Conservation (phyloP, 176 grass and related monocot species). For the Ananas comosus region DNA sequence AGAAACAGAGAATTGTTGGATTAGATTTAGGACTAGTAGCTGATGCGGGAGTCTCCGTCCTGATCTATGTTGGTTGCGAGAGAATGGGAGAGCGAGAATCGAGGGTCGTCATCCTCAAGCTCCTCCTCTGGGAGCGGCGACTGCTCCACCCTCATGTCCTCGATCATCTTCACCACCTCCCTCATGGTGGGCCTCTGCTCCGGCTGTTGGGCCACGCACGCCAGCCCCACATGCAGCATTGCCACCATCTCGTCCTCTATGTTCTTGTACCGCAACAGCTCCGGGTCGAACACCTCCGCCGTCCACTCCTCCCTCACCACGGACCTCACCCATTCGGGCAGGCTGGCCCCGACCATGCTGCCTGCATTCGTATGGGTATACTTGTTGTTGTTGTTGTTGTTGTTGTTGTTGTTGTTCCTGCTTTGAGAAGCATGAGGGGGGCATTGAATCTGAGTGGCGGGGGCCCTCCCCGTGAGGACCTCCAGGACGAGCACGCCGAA, state of each 20-base stretch:
- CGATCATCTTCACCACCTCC: constrained; percentile 65
- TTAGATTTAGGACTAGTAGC: constrained; percentile 23
- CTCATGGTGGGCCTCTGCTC: constrained; percentile 58
- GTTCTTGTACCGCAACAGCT: constrained; percentile 69
- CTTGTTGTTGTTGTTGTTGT: constrained; percentile 16
- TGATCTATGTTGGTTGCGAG: constrained; percentile 37
- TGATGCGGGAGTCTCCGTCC: constrained; percentile 32
- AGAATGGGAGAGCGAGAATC: constrained; percentile 32
- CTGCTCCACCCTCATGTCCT: constrained; percentile 52
- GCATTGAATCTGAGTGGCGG: constrained; percentile 15
- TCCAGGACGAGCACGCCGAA: constrained; percentile 75
- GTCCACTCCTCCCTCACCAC: constrained; percentile 86
- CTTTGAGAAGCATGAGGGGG: constrained; percentile 10
- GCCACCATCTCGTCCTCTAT: constrained; percentile 86
- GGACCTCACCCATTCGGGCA: constrained; percentile 60
- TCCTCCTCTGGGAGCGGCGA: constrained; percentile 43
- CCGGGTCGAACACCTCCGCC: constrained; percentile 75
- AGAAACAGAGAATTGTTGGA: background rate
- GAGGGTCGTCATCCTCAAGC: constrained; percentile 11
- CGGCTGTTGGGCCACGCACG: constrained; percentile 35
- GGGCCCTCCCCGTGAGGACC: constrained; percentile 50
- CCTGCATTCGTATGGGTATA: background rate
- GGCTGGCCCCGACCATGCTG: constrained; percentile 9
- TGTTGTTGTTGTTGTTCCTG: background rate
- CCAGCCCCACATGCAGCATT: constrained; percentile 60